Evolutionary conservation across 495 filamentous ascomycete genomes (phyloP).

Genomic region (Pyrenopolyporus hunteri): DNA sequence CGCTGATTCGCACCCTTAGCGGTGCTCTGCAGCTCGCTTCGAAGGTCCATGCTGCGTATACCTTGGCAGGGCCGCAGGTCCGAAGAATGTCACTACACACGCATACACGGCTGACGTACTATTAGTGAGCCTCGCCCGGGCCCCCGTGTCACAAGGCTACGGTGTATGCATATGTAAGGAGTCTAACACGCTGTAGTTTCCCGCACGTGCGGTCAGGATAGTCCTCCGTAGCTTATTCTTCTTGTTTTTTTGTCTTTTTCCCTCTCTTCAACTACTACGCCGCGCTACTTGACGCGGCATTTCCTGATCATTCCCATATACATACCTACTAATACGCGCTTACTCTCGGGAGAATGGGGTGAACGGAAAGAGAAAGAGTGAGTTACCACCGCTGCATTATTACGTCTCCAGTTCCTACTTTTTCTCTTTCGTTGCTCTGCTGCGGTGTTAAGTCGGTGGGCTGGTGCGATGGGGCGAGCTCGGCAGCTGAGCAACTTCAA

Average conservation of each 20-base stretch:
- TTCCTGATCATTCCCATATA: constrained; percentile 28
- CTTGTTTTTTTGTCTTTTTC: neutral
- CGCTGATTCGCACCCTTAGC: constrained; percentile 14
- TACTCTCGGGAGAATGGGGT: constrained; percentile 25
- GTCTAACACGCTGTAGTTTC: constrained; percentile 26
- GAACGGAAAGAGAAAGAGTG: neutral
- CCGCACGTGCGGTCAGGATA: constrained; percentile 34
- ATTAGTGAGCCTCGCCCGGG: constrained; percentile 36
- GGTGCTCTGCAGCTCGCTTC: constrained; percentile 27
- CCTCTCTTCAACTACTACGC: constrained; percentile 6
- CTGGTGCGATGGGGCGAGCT: constrained; percentile 13
- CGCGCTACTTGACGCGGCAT: constrained; percentile 39
- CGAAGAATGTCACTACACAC: constrained; percentile 20
- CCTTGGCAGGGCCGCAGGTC: constrained; percentile 2
- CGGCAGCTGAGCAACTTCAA: constrained; percentile 13
- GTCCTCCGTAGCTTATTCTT: constrained; percentile 28
- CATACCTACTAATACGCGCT: constrained; percentile 8
- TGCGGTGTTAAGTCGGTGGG: constrained; percentile 4
- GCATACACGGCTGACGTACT: constrained; percentile 31
- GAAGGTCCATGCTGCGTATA: neutral
- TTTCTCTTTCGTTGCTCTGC: neutral
- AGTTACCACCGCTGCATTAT: too few species aligned
- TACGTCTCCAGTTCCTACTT: neutral
- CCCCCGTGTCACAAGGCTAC: constrained; percentile 37
- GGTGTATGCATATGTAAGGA: constrained; percentile 34